These are phyloP conservation scores for Hypoxylon fuscum DNA, from an alignment of 495 filamentous ascomycete species.

Conservation along the genomic window DNA sequence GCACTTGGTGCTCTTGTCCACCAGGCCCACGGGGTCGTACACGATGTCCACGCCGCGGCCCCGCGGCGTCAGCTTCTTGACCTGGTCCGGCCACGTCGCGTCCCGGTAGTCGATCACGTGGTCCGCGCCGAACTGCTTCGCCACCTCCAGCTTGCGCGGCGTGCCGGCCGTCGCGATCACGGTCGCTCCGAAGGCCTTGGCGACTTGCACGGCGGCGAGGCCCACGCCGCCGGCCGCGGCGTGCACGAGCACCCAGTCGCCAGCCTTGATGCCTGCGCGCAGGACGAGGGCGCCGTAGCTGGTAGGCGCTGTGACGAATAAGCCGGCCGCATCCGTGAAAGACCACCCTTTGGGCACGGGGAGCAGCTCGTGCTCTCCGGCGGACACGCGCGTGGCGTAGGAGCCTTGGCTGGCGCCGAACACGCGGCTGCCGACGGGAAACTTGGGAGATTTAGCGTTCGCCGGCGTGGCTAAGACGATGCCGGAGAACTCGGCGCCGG, in stretches of 20 bases:
- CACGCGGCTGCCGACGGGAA: constrained; percentile 79
- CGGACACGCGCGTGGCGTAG: constrained; percentile 79
- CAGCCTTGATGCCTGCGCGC: constrained; percentile 76
- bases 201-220: constrained; percentile 89
- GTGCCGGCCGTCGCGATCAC: constrained; percentile 91
- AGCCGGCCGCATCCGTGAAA: constrained; percentile 83
- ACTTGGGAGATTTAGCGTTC: constrained; percentile 53
- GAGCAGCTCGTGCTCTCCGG: constrained; percentile 70
- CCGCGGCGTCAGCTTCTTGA: constrained; percentile 77
- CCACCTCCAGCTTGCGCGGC: constrained; percentile 78
- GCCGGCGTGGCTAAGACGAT: constrained; percentile 72
- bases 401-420: constrained; percentile 89
- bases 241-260: constrained; percentile 90
- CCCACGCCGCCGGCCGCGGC: constrained; percentile 94
- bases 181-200: constrained; percentile 87
- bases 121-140: constrained; percentile 83
- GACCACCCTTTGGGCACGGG: constrained; percentile 83
- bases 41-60: constrained; percentile 83
- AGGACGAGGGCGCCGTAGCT: constrained; percentile 86
- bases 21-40: constrained; percentile 86
- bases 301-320: constrained; percentile 92
- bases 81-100: constrained; percentile 76
- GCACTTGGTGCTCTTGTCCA: constrained; percentile 85
- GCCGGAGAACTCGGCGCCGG: constrained; percentile 88
- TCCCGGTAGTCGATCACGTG: constrained; percentile 79